Conservation (phyloP, 331 rosid genomes). For the Saraca asoca region DNA sequence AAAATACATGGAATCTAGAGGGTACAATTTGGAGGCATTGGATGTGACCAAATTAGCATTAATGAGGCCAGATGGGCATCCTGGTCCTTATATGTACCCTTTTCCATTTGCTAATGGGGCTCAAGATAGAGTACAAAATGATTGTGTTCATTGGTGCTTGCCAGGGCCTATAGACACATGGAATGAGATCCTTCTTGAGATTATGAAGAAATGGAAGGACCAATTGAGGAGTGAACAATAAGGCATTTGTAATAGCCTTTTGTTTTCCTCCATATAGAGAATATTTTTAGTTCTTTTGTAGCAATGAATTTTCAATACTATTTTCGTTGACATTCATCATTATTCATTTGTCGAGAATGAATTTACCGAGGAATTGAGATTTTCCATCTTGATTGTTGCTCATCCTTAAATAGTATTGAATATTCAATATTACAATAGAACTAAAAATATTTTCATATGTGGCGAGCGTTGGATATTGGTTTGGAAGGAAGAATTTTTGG, state of each 20-base stretch:
- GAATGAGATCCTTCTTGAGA: slow-evolving; percentile 53
- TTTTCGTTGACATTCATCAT: too few relatives aligned
- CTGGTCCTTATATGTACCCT: slow-evolving; percentile 62
- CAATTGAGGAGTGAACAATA: slow-evolving; percentile 11
- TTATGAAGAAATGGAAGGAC: slow-evolving; percentile 42
- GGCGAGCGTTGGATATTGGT: too few relatives aligned
- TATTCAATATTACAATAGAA: too few relatives aligned
- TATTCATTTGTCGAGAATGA: too few relatives aligned
- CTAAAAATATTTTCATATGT: too few relatives aligned
- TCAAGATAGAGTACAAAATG: slow-evolving; percentile 53
- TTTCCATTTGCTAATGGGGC: slow-evolving; percentile 48
- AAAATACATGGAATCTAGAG: slow-evolving; percentile 24
- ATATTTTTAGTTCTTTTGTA: too few relatives aligned
- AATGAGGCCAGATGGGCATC: slow-evolving; percentile 66
- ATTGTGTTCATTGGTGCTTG: slow-evolving; percentile 70
- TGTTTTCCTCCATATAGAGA: too few relatives aligned
- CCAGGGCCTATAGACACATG: slow-evolving; percentile 71
- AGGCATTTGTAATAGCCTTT: too few relatives aligned
- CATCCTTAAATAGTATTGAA: too few relatives aligned
- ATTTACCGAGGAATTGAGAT: too few relatives aligned
- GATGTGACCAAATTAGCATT: slow-evolving; percentile 53
- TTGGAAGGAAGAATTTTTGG: slow-evolving; percentile 13
- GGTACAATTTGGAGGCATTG: slow-evolving; percentile 44
- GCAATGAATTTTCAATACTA: too few relatives aligned
- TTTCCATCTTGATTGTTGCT: too few relatives aligned